These are phyloP conservation scores for Pyrus bretschneideri DNA, from an alignment of 306 rosid species.

Conservation along the genomic window DNA sequence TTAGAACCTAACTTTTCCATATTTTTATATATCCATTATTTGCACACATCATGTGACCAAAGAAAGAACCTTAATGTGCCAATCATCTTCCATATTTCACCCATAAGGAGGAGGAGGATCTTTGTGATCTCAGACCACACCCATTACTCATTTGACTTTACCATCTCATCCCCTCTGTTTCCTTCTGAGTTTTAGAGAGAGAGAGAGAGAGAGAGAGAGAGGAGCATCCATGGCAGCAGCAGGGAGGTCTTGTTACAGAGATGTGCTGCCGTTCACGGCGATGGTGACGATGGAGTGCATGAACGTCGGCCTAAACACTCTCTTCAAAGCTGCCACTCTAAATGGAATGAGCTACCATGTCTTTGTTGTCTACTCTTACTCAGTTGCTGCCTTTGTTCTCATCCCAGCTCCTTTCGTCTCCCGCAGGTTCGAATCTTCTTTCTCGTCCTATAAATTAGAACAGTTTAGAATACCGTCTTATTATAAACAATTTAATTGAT, in stretches of 20 bases:
- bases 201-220: slow-evolving; percentile 16
- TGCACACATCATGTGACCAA: too few relatives aligned
- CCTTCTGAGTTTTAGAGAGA: not conserved
- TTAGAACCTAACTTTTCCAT: too few relatives aligned
- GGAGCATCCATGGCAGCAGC: slow-evolving; percentile 18
- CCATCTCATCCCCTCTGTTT: not conserved
- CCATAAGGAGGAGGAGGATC: not conserved
- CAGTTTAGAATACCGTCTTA: too few relatives aligned
- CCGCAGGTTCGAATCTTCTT: slow-evolving; percentile 24
- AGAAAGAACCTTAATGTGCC: not conserved
- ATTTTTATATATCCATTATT: too few relatives aligned
- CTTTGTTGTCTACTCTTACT: slow-evolving; percentile 66
- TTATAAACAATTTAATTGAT: not conserved
- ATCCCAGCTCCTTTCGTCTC: slow-evolving; percentile 61
- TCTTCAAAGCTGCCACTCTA: slow-evolving; percentile 75
- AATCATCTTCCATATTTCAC: not conserved
- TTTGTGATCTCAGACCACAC: not conserved
- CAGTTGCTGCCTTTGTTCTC: slow-evolving; percentile 53
- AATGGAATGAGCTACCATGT: slow-evolving; percentile 74
- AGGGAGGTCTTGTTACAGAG: slow-evolving; percentile 29
- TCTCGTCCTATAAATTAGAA: too few relatives aligned
- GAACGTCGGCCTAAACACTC: slow-evolving; percentile 64
- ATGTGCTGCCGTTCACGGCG: slow-evolving; percentile 48
- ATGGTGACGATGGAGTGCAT: slow-evolving; percentile 59
- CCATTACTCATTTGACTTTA: not conserved